Conservation (phyloP, 2,329 filamentous ascomycete species). For the Penicillium sp. region DNA sequence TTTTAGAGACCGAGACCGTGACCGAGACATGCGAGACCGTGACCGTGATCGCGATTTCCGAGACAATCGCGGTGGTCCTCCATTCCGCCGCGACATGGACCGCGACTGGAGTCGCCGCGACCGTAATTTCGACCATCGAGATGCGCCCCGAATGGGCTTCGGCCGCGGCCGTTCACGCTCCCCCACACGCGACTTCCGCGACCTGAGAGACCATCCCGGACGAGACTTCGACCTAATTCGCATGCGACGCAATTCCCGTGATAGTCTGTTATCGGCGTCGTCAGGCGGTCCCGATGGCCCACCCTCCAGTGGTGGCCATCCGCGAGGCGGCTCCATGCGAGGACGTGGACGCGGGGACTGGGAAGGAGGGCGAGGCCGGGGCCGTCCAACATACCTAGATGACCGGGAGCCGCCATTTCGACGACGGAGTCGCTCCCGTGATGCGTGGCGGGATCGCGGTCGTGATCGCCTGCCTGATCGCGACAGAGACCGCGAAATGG, state of each 20-base stretch:
- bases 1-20: slow-evolving; percentile 48
- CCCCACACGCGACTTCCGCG: slow-evolving; percentile 42
- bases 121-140: slow-evolving; percentile 44
- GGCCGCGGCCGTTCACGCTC: slow-evolving; percentile 45
- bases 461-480: slow-evolving; percentile 22
- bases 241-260: slow-evolving; percentile 43
- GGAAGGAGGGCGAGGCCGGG: slow-evolving; percentile 42
- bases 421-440: slow-evolving; percentile 43
- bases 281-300: slow-evolving; percentile 36
- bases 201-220: slow-evolving; percentile 33
- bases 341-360: slow-evolving; percentile 44
- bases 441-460: slow-evolving; percentile 41
- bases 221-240: slow-evolving; percentile 40
- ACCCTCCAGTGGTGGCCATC: slow-evolving; percentile 30
- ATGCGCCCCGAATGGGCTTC: slow-evolving; percentile 40
- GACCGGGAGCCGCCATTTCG: slow-evolving; percentile 41
- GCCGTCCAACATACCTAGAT: slow-evolving; percentile 38
- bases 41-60: slow-evolving; percentile 42
- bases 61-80: slow-evolving; percentile 39
- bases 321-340: slow-evolving; percentile 38
- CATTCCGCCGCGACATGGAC: slow-evolving; percentile 41
- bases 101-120: slow-evolving; percentile 47
- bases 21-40: slow-evolving; percentile 58
- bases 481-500: slow-evolving; percentile 26
- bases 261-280: slow-evolving; percentile 39